Conservation (phyloP, 164 flowering plant genomes). For the Magnolia officinalis region DNA sequence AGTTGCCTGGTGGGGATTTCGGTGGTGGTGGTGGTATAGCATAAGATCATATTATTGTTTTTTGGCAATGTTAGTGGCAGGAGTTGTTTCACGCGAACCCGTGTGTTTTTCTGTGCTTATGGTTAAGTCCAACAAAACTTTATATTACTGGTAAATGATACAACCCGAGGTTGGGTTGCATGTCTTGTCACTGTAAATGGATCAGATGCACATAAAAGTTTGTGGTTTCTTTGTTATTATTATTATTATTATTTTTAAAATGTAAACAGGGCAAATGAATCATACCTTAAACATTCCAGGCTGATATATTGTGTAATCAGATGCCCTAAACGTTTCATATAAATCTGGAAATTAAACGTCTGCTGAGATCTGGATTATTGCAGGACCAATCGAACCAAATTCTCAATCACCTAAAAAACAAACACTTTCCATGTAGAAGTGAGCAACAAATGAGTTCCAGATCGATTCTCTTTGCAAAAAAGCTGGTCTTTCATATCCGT, state of each 20-base stretch:
- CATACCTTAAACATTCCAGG: no score
- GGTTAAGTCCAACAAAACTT: neutral
- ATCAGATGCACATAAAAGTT: neutral
- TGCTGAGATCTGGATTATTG: no score
- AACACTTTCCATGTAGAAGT: no score
- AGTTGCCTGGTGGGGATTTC: neutral
- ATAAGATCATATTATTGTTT: neutral
- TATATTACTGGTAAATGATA: neutral
- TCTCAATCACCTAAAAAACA: no score
- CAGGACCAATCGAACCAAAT: no score
- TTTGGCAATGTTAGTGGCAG: neutral
- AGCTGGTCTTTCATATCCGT: no score
- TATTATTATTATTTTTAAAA: neutral
- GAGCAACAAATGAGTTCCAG: no score
- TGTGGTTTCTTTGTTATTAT: neutral
- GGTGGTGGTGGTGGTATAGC: neutral
- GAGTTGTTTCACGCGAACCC: neutral
- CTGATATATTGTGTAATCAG: no score
- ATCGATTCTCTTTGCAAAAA: no score
- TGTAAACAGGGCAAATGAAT: no score
- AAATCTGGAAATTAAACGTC: no score
- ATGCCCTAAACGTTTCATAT: no score
- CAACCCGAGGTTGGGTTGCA: neutral
- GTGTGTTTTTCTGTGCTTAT: neutral
- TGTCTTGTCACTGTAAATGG: neutral